Percentiles rank a stretch among this genome's conserved stretches.
These are phyloP conservation scores for Glycine latifolia DNA, from an alignment of 306 rosid genomes.

Conservation along the genomic window DNA sequence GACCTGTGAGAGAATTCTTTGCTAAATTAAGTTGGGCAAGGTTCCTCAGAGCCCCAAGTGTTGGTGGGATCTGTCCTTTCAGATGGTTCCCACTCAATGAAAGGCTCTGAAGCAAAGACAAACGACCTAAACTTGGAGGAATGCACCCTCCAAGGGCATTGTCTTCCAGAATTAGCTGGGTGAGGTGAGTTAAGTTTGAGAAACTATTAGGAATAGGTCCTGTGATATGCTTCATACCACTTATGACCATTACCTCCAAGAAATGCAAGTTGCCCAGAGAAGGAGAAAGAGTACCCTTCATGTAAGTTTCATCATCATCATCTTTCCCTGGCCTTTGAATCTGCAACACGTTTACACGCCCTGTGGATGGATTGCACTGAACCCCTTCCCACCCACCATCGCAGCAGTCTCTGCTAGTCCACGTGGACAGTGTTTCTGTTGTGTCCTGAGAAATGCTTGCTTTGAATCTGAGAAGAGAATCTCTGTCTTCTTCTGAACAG, in stretches of 20 bases:
- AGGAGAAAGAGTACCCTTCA: constrained; percentile 87
- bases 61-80: constrained; percentile 79
- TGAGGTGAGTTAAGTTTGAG: constrained; percentile 73
- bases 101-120: constrained; percentile 73
- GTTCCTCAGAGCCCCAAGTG: constrained; percentile 65
- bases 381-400: constrained; percentile 97
- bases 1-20: constrained; percentile 71
- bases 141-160: constrained; percentile 79
- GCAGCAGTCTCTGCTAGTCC: constrained; percentile 87
- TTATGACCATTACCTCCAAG: constrained; percentile 82
- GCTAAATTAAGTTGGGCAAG: constrained; percentile 74
- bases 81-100: constrained; percentile 77
- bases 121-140: constrained; percentile 77
- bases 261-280: constrained; percentile 75
- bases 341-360: constrained; percentile 79
- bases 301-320: constrained; percentile 53
- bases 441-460: constrained; percentile 76
- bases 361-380: constrained; percentile 73
- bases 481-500: constrained; percentile 84
- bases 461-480: constrained; percentile 84
- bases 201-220: constrained; percentile 82
- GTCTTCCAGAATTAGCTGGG: constrained; percentile 77
- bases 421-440: constrained; percentile 71
- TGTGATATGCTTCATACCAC: constrained; percentile 80
- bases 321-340: constrained; percentile 69